Evolutionary conservation across 1,284 basidiomycete species (phyloP).

Genomic region (Rhodotorula sp.): DNA sequence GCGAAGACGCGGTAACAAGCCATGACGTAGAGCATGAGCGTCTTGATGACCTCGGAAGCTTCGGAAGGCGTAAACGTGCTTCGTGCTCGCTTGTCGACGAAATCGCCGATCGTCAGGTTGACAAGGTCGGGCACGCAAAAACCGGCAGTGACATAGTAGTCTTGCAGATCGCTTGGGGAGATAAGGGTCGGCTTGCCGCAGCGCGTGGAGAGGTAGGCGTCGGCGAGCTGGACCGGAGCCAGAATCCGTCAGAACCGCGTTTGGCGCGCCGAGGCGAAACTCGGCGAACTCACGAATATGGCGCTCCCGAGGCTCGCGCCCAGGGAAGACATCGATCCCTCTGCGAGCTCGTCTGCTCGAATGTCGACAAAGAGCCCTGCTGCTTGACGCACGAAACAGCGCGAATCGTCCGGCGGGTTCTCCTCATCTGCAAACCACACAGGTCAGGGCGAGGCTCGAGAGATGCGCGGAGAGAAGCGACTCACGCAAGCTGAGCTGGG

Average conservation of each 20-base stretch:
- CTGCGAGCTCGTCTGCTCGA: constrained; percentile 6
- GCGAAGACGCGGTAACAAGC: constrained; percentile 27
- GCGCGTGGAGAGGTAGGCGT: constrained; percentile 14
- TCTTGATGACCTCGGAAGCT: constrained; percentile 8
- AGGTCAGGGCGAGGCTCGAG: neutral
- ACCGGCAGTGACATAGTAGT: constrained; percentile 20
- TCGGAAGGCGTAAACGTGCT: neutral
- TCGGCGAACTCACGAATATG: constrained; percentile 12
- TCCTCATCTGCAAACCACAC: constrained; percentile 24
- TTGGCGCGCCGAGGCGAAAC: too few relatives aligned
- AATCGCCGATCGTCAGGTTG: constrained; percentile 8
- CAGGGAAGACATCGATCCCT: neutral
- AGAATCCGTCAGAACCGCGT: neutral
- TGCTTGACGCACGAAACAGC: constrained; percentile 25
- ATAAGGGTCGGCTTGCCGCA: constrained; percentile 20
- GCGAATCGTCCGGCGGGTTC: constrained; percentile 13
- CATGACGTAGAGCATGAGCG: constrained; percentile 20
- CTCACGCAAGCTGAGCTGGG: constrained; percentile 18
- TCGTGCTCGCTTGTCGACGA: constrained; percentile 4
- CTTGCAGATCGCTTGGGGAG: constrained; percentile 17
- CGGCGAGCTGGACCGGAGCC: constrained; percentile 11
- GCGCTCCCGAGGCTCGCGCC: constrained; percentile 10
- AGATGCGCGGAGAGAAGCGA: neutral
- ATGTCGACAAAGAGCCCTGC: constrained; percentile 31
- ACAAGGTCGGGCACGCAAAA: constrained; percentile 23